A percentile compares a stretch with the other conserved stretches of the same genome.
Conservation (phyloP, 805 yeast genomes). For the Scheffersomyces coipomensis region DNA sequence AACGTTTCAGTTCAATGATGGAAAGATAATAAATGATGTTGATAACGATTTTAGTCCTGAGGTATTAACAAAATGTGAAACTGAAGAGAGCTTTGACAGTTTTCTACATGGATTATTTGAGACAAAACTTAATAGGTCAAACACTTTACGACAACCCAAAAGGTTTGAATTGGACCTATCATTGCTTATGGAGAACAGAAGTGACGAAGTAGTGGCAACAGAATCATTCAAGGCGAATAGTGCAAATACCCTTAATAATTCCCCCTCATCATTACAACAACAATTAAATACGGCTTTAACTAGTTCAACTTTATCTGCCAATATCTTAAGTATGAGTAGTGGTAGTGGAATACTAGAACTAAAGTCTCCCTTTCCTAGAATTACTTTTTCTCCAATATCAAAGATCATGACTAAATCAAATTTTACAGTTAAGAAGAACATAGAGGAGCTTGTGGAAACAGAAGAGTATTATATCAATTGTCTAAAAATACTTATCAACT, state of each 20-base stretch:
- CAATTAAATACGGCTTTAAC: background rate
- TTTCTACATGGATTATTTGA: background rate
- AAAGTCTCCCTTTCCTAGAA: slow-evolving; percentile 18
- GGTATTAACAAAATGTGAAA: background rate
- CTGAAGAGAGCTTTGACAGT: background rate
- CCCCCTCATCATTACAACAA: background rate
- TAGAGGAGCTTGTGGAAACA: slow-evolving; percentile 50
- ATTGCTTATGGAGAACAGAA: too few species aligned
- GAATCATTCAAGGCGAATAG: too few species aligned
- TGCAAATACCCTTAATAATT: too few species aligned
- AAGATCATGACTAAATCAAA: background rate
- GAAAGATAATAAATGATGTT: too few species aligned
- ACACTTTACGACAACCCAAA: background rate
- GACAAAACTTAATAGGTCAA: background rate
- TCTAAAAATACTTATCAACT: slow-evolving; percentile 39
- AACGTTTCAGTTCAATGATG: too few species aligned
- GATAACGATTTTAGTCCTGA: too few species aligned
- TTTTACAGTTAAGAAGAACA: slow-evolving; percentile 19
- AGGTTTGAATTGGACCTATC: background rate
- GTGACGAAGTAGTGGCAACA: too few species aligned
- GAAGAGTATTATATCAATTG: slow-evolving; percentile 49
- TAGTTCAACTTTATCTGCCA: background rate
- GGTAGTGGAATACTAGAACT: slow-evolving; percentile 3
- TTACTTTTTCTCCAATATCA: slow-evolving; percentile 16
- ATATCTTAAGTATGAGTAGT: background rate